A percentile compares a stretch with the other conserved stretches of the same genome.
phyloP scores from a whole-genome alignment of 257 asterid species.

The Rubia yunnanensis region DNA sequence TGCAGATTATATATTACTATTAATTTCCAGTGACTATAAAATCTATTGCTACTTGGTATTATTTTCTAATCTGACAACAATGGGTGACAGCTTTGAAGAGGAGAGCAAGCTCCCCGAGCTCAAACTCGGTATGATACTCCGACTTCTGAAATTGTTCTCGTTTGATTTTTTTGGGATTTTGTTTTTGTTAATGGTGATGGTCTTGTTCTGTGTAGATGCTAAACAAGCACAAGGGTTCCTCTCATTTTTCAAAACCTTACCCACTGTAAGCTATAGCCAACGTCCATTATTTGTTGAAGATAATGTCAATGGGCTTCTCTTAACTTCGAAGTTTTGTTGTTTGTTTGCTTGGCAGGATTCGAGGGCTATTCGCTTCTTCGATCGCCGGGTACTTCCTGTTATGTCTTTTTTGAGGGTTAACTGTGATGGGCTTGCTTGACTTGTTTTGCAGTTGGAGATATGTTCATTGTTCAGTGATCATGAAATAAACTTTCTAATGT shows the following conservation, averaged over 20 bases:
- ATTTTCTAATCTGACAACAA: conserved; percentile 5
- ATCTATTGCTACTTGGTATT: background rate
- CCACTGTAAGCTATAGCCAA: conserved; percentile 35
- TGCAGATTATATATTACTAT: background rate
- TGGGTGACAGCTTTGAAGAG: conserved; percentile 54
- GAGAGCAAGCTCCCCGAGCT: conserved; percentile 79
- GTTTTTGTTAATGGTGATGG: background rate
- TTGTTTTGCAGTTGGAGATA: background rate
- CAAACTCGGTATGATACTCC: conserved; percentile 49
- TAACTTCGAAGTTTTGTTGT: conserved; percentile 1
- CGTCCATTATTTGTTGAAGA: background rate
- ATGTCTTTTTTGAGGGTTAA: background rate
- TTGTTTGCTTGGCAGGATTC: conserved; percentile 49
- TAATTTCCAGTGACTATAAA: background rate
- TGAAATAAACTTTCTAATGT: background rate
- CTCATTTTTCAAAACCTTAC: conserved; percentile 73
- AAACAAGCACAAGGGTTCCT: conserved; percentile 97
- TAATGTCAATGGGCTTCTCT: background rate
- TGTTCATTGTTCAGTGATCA: background rate
- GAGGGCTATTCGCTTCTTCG: conserved; percentile 86
- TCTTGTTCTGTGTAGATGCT: conserved; percentile 46
- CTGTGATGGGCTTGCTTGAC: background rate
- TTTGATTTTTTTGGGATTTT: background rate
- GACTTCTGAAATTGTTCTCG: conserved; percentile 17
- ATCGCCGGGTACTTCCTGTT: conserved; percentile 69